These are phyloP conservation scores for Rhazya stricta DNA, from an alignment of 257 asterid genomes.

Conservation along the genomic window DNA sequence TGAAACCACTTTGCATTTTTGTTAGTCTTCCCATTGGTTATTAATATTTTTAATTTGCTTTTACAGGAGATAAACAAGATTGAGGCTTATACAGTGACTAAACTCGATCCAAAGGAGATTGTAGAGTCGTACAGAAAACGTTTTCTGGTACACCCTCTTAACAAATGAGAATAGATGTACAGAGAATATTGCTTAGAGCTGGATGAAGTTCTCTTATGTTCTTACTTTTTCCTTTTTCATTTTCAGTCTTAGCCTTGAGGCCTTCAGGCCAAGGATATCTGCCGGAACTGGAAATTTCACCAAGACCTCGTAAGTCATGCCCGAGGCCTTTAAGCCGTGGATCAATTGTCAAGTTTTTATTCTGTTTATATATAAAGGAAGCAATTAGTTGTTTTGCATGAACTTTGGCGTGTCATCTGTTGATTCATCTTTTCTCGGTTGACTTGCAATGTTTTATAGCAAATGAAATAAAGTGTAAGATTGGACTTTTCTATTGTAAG, in stretches of 20 bases:
- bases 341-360: neutral
- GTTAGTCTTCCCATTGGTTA: neutral
- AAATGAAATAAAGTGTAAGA: too few relatives aligned
- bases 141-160: slow-evolving; percentile 36
- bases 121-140: slow-evolving; percentile 57
- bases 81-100: slow-evolving; percentile 62
- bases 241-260: neutral
- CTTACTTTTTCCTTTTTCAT: neutral
- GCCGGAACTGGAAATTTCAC: neutral
- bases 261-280: neutral
- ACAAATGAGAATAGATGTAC: too few relatives aligned
- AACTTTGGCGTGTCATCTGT: neutral
- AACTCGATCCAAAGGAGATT: slow-evolving; percentile 53
- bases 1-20: neutral
- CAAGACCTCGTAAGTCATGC: neutral
- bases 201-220: neutral
- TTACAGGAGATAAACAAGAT: slow-evolving; percentile 78
- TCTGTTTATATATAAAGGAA: neutral
- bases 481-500: too few relatives aligned
- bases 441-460: too few relatives aligned
- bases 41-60: neutral
- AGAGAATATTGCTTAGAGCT: neutral
- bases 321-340: neutral
- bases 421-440: too few relatives aligned
- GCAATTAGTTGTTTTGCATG: neutral